Conservation (phyloP, 768 basidiomycete species). For the Collybia sordida region DNA sequence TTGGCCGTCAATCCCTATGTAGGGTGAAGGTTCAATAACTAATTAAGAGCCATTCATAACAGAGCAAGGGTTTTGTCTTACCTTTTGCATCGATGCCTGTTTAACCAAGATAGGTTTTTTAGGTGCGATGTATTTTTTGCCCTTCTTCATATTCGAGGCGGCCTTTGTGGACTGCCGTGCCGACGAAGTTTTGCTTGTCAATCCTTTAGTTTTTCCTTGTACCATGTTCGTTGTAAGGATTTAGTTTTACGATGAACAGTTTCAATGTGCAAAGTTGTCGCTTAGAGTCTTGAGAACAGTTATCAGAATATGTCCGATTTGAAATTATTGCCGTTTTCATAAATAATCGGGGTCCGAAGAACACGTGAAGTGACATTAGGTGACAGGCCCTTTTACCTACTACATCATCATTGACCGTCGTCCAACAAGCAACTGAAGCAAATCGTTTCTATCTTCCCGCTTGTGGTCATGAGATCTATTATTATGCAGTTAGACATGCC, state of each 20-base stretch:
- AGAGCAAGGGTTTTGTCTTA: constrained; percentile 23
- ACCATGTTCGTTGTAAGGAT: constrained; percentile 49
- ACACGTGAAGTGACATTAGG: no score
- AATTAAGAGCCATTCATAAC: background rate
- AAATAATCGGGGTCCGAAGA: no score
- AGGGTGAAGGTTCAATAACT: background rate
- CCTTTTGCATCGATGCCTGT: constrained; percentile 78
- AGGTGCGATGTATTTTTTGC: constrained; percentile 73
- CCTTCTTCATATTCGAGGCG: constrained; percentile 75
- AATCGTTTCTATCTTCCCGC: no score
- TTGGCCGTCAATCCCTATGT: constrained; percentile 87
- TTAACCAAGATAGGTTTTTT: constrained; percentile 77
- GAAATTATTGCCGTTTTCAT: no score
- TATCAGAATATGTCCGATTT: no score
- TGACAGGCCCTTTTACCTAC: no score
- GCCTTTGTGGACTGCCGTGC: constrained; percentile 64
- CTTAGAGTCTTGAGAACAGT: no score
- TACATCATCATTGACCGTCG: no score
- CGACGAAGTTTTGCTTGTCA: constrained; percentile 54
- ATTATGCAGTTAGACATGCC: no score
- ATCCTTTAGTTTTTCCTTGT: constrained; percentile 85
- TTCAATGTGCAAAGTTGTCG: constrained; percentile 1
- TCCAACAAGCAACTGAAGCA: no score
- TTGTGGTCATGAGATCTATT: no score
- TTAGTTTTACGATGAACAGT: constrained; percentile 2